Evolutionary conservation across 2,329 filamentous ascomycete species (phyloP).

Genomic region (Xylariaceae sp.): DNA sequence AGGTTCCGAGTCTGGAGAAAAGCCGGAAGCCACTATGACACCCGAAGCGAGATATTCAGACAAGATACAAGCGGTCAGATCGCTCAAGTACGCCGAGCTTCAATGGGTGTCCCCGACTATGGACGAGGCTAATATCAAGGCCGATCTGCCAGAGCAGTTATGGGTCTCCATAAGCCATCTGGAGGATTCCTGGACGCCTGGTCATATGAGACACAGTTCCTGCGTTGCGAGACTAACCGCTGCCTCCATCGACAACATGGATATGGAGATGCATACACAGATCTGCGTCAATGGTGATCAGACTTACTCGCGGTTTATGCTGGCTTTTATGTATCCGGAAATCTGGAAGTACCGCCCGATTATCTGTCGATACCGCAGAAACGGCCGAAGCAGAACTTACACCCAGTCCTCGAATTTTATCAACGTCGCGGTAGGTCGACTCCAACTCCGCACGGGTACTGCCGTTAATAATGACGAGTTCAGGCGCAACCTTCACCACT

Average conservation of each 20-base stretch:
- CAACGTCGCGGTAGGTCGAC: background rate
- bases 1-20: too few species aligned
- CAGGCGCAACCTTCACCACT: background rate
- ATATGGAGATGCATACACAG: background rate
- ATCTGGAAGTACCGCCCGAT: background rate
- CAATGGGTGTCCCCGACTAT: background rate
- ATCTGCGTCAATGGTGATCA: background rate
- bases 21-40: too few species aligned
- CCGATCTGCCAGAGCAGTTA: background rate
- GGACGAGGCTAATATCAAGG: background rate
- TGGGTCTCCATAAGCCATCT: background rate
- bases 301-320: background rate
- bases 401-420: background rate
- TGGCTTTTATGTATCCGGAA: background rate
- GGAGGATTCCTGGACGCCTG: background rate
- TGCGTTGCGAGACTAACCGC: background rate
- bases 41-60: background rate
- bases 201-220: background rate
- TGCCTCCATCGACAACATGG: background rate
- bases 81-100: background rate
- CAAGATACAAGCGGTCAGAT: background rate
- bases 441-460: background rate
- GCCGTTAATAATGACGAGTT: background rate
- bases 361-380: background rate
- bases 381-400: background rate